Evolutionary conservation across 441 rosid genomes (phyloP).

Genomic region (Gossypium gossypioides): DNA sequence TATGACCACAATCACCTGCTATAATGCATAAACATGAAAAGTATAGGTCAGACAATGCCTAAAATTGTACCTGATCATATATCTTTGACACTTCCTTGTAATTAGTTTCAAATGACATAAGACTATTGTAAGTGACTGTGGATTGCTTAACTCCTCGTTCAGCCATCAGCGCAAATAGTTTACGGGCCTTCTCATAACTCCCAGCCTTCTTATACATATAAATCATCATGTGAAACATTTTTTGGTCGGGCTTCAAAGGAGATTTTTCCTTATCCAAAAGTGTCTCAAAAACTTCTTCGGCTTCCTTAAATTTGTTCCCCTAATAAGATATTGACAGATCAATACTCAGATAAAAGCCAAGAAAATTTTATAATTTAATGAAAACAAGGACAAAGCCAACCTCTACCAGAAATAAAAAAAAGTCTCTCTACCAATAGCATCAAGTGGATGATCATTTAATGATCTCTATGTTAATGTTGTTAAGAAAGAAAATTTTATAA

Average conservation of each 20-base stretch:
- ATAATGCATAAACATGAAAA: not conserved
- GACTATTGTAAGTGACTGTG: slow-evolving; percentile 76
- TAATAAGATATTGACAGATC: slow-evolving; percentile 15
- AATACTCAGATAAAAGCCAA: not conserved
- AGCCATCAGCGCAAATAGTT: slow-evolving; percentile 60
- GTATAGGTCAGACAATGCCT: not conserved
- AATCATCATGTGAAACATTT: slow-evolving; percentile 93
- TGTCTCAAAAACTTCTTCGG: slow-evolving; percentile 68
- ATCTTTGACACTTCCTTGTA: slow-evolving; percentile 93
- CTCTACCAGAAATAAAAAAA: not conserved
- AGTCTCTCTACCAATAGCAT: not conserved
- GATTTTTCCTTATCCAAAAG: slow-evolving; percentile 58
- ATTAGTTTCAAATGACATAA: slow-evolving; percentile 80
- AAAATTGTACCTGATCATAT: slow-evolving; percentile 67
- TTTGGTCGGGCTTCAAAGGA: slow-evolving; percentile 74
- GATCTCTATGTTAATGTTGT: not conserved
- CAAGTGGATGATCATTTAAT: not conserved
- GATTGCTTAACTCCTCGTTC: slow-evolving; percentile 60
- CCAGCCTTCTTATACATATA: slow-evolving; percentile 85
- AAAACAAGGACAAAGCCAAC: not conserved
- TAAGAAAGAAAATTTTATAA: not conserved
- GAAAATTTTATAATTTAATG: not conserved
- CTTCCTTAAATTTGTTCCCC: slow-evolving; percentile 77
- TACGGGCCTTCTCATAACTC: slow-evolving; percentile 71
- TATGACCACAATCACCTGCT: not conserved